phyloP scores from a whole-genome alignment of 352 stramenopile species.

The Phytophthora kernoviae region DNA sequence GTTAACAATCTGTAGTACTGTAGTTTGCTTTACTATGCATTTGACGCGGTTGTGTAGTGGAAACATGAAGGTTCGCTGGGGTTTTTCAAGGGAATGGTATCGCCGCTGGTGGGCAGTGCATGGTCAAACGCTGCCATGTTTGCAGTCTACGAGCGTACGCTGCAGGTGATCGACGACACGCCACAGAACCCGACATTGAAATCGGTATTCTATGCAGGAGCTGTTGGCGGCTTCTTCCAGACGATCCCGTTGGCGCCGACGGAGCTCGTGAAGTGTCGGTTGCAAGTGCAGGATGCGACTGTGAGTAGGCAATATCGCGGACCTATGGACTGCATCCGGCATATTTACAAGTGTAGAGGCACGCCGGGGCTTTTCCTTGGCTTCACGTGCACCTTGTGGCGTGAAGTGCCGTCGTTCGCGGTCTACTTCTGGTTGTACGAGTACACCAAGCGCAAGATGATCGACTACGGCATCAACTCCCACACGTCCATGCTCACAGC shows the following conservation, averaged over 20 bases:
- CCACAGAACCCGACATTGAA: slow-evolving; percentile 53
- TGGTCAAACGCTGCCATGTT: slow-evolving; percentile 91
- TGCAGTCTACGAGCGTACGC: slow-evolving; percentile 74
- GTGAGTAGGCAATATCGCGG: slow-evolving; percentile 59
- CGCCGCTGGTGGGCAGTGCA: slow-evolving; percentile 79
- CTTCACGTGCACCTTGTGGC: slow-evolving; percentile 73
- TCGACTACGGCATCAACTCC: slow-evolving; percentile 52
- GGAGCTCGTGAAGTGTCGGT: slow-evolving; percentile 84
- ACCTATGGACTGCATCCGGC: slow-evolving; percentile 75
- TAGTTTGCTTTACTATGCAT: not conserved
- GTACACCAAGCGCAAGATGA: slow-evolving; percentile 74
- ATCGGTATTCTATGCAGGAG: slow-evolving; percentile 74
- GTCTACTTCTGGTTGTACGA: slow-evolving; percentile 90
- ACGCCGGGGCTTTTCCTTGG: slow-evolving; percentile 73
- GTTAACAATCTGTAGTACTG: not conserved
- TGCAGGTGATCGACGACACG: slow-evolving; percentile 65
- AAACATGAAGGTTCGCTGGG: slow-evolving; percentile 74
- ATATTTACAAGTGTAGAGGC: slow-evolving; percentile 70
- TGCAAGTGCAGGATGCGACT: slow-evolving; percentile 79
- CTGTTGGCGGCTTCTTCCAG: slow-evolving; percentile 79
- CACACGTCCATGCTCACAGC: slow-evolving; percentile 84
- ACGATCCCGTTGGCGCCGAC: slow-evolving; percentile 74
- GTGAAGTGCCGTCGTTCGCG: slow-evolving; percentile 82
- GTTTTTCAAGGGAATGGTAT: slow-evolving; percentile 88
- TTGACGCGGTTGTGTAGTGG: slow-evolving; percentile 20